Evolutionary conservation across 257 asterid genomes (phyloP).

Genomic region (Henckelia pumila): DNA sequence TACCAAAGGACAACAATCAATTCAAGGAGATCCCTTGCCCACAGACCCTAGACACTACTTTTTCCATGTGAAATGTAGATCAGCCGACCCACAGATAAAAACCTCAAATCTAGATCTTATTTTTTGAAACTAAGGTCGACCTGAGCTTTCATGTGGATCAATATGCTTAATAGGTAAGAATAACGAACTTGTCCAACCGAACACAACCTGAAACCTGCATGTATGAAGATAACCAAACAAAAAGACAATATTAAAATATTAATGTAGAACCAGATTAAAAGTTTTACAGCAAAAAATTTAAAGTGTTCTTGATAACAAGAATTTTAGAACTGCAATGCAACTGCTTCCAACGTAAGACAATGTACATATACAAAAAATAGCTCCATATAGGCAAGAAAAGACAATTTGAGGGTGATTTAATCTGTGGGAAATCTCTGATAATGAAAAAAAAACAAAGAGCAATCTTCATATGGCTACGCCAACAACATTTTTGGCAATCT

Average conservation of each 20-base stretch:
- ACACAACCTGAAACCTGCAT: constrained; percentile 35
- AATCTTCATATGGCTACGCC: no score
- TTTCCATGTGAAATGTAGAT: constrained; percentile 9
- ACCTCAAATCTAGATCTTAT: constrained; percentile 3
- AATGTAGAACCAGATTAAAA: constrained; percentile 1
- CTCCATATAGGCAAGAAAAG: neutral
- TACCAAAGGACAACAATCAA: constrained; percentile 35
- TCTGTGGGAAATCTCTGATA: no score
- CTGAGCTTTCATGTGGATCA: constrained; percentile 29
- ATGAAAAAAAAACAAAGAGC: no score
- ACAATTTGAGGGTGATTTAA: neutral
- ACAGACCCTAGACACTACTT: constrained; percentile 8
- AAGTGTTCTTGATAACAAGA: neutral
- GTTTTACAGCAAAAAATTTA: neutral
- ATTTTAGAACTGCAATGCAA: neutral
- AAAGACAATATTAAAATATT: constrained; percentile 11
- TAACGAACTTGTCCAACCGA: constrained; percentile 14
- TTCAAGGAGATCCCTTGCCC: constrained; percentile 19
- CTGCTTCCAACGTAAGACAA: neutral
- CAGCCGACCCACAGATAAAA: no score
- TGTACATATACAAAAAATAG: neutral
- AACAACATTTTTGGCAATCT: no score
- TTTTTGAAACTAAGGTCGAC: constrained; percentile 11
- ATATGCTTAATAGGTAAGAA: neutral
- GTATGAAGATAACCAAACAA: constrained; percentile 16